Conservation (phyloP, 208 protist species). For the Leishmania arabica region DNA sequence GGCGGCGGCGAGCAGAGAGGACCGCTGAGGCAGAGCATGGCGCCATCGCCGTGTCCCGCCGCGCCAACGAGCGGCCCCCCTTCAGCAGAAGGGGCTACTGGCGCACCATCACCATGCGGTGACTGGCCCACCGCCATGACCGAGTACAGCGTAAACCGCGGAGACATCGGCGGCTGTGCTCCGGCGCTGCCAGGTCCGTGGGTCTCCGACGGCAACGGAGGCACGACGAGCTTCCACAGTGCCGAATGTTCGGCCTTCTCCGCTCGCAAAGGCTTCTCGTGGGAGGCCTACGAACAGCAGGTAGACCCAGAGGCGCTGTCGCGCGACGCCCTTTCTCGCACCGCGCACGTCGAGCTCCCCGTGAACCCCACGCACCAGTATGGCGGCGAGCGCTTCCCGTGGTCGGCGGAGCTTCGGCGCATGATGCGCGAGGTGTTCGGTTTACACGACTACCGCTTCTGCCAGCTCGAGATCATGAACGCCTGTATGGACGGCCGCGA, state of each 20-base stretch:
- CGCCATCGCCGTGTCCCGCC: neutral
- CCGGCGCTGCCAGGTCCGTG: constrained; percentile 1
- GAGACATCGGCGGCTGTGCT: neutral
- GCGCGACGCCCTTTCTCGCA: constrained; percentile 40
- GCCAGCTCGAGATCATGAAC: constrained; percentile 96
- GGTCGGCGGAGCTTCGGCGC: constrained; percentile 81
- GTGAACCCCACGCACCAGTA: constrained; percentile 77
- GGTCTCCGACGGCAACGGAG: neutral
- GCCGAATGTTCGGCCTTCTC: neutral
- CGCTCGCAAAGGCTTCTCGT: constrained; percentile 47
- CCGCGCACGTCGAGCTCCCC: constrained; percentile 53
- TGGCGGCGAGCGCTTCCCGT: constrained; percentile 73
- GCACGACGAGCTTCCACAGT: neutral
- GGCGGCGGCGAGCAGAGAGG: constrained; percentile 1
- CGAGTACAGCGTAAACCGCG: neutral
- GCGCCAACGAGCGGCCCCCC: neutral
- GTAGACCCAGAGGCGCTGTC: constrained; percentile 32
- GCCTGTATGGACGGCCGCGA: constrained; percentile 90
- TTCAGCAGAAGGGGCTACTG: neutral
- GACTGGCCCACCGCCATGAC: constrained; percentile 14
- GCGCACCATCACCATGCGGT: neutral
- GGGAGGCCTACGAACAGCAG: constrained; percentile 74
- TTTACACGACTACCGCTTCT: constrained; percentile 88
- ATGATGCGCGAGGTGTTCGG: constrained; percentile 91
- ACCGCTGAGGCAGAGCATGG: neutral